Base-by-base conservation (phyloP, 2,329 filamentous ascomycete genomes). In the Immersiporthe knoxdaviesiana region DNA sequence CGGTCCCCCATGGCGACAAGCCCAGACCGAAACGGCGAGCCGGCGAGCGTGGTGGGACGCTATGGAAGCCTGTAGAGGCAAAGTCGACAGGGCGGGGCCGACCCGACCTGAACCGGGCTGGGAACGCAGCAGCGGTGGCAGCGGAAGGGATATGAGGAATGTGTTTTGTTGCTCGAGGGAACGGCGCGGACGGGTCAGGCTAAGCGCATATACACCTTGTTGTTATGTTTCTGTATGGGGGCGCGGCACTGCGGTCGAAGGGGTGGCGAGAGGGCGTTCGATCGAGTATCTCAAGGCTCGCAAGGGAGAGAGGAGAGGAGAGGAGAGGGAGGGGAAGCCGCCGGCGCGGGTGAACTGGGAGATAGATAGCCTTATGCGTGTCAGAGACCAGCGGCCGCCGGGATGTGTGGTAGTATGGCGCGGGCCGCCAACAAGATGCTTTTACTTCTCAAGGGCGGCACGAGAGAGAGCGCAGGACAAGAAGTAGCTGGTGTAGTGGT, bases 1-100 rank as follows among this genome's bases (percentile, higher is more conserved):
- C 83, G 82, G 75, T 85, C 84, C 65, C 81, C 75, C 85, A 87
- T 87, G 58, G 71, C 78, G 76, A 47, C 44, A 47, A 21, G 44
- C 44, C 44, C 44, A 41, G 24, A 44, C 14, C 18, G n/a, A 41
- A 74, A 12, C 27, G 30, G 68, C 41, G 21, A 32, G 41, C 4
- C 44, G 41, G 14, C 44, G 61, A 47, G 37, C 18, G 41, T 18
- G 16, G 41, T 21, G 35, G 35, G 35, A 35, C 35, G 24, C 27
- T 39, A 47, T 27, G 6, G n/a, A 18, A 32, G 21, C 8, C 30
- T 21, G 39, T 18, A 27, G 14, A 18, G 35, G 37, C 10, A 59
- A 21, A 16, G 52, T 30, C 52, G 52, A 56, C 52, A 8, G 8
- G 52, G 52, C 24, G 24, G 52, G 24, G 24, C 27, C 52, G 52